Percentiles rank a stretch among this genome's conserved stretches.
These are phyloP conservation scores for Candida chauliodis DNA, from an alignment of 805 yeast species.

Conservation along the genomic window DNA sequence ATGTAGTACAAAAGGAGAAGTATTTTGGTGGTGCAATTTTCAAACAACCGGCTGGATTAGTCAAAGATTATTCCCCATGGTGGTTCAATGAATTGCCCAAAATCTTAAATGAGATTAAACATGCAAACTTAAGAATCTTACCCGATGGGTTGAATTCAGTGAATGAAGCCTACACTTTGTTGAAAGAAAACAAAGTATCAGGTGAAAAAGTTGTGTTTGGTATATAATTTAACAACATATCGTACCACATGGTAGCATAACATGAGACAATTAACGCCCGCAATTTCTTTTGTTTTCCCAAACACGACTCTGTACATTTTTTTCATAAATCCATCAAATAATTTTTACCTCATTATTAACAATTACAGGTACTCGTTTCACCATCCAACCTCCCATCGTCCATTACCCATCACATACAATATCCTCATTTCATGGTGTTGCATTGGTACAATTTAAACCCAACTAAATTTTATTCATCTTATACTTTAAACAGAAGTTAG, in stretches of 20 bases:
- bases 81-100: constrained; percentile 22
- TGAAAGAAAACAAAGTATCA: constrained; percentile 37
- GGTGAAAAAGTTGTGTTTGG: constrained; percentile 44
- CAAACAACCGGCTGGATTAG: constrained; percentile 11
- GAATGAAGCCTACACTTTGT: constrained; percentile 35
- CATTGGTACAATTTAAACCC: constrained; percentile 1
- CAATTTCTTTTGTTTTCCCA: neutral
- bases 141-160: constrained; percentile 23
- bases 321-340: neutral
- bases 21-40: constrained; percentile 8
- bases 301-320: neutral
- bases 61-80: constrained; percentile 15
- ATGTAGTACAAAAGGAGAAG: constrained; percentile 13
- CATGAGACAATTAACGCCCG: too few relatives aligned
- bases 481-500: neutral
- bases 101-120: constrained; percentile 14
- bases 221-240: neutral
- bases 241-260: neutral
- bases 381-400: too few relatives aligned
- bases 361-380: neutral
- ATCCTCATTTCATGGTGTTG: constrained; percentile 1
- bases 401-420: too few relatives aligned
- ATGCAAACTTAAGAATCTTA: constrained; percentile 22
- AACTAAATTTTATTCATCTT: constrained; percentile 2
- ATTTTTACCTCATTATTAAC: neutral